A percentile compares a stretch with the other conserved stretches of the same genome.
Conservation (phyloP, 176 grass and related monocot genomes). For the Themeda triandra region DNA sequence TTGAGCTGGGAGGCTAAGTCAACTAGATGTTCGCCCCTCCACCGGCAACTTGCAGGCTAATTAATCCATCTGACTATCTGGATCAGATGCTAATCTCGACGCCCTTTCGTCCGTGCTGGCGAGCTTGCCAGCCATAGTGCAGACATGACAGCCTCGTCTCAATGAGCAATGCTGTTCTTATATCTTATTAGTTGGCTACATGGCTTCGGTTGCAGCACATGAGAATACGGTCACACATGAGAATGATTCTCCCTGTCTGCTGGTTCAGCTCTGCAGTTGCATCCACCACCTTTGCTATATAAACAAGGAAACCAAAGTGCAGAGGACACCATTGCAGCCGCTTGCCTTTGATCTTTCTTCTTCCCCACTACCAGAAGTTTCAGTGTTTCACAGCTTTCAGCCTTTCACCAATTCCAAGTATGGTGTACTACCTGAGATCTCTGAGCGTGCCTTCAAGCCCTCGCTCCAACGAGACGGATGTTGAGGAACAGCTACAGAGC, state of each 20-base stretch:
- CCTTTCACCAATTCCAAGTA: not conserved
- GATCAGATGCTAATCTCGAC: not conserved
- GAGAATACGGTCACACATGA: not conserved
- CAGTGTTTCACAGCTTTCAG: not conserved
- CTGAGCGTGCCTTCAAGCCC: constrained; percentile 20
- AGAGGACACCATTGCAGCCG: not conserved
- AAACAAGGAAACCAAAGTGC: not conserved
- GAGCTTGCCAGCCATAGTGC: not conserved
- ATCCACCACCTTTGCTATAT: not conserved
- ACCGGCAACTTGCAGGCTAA: not conserved
- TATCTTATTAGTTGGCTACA: not conserved
- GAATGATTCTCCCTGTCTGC: constrained; percentile 10
- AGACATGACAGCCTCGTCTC: not conserved
- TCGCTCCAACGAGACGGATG: not conserved
- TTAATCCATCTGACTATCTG: not conserved
- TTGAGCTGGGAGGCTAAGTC: not conserved
- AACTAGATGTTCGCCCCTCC: not conserved
- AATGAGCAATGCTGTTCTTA: not conserved
- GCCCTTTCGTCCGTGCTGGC: not conserved
- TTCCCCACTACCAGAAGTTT: not conserved
- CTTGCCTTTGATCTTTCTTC: not conserved
- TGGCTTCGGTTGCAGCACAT: not conserved
- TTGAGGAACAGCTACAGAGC: constrained; percentile 21
- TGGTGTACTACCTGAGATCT: constrained; percentile 34
- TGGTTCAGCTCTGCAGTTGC: not conserved